A percentile compares a stretch with the other conserved stretches of the same genome.
phyloP scores from a whole-genome alignment of 1,139 yeast species.

The Lodderomyces pseudojiufengensis region DNA sequence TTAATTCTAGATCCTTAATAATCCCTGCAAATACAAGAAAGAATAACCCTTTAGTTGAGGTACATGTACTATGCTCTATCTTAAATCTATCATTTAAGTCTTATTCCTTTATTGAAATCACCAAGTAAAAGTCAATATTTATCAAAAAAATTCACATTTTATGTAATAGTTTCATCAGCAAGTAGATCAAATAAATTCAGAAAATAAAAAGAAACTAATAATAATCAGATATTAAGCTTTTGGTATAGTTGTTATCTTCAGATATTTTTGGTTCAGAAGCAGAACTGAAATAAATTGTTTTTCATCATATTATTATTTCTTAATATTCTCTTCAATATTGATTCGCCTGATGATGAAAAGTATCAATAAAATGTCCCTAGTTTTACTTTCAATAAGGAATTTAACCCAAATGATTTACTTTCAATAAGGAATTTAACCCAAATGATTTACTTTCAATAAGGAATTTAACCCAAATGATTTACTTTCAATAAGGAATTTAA shows the following conservation, averaged over 20 bases:
- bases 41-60: too few relatives aligned
- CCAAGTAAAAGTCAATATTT: conserved; percentile 8
- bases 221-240: conserved; percentile 14
- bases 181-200: background rate
- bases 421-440: too few relatives aligned
- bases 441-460: too few relatives aligned
- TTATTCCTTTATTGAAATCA: too few relatives aligned
- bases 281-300: conserved; percentile 66
- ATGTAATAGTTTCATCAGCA: background rate
- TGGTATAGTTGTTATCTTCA: conserved; percentile 58
- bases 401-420: too few relatives aligned
- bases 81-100: too few relatives aligned
- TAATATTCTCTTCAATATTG: conserved; percentile 5
- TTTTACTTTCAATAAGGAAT: background rate
- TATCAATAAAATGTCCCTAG: background rate
- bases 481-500: too few relatives aligned
- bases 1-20: too few relatives aligned
- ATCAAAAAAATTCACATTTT: too few relatives aligned
- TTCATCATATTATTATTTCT: conserved; percentile 48
- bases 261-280: conserved; percentile 72
- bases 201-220: background rate
- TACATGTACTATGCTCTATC: too few relatives aligned
- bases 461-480: too few relatives aligned
- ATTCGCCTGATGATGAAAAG: background rate
- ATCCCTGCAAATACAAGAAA: too few relatives aligned